These are phyloP conservation scores for Hansenula sp. DNA, from an alignment of 1,139 yeast genomes.

Conservation along the genomic window DNA sequence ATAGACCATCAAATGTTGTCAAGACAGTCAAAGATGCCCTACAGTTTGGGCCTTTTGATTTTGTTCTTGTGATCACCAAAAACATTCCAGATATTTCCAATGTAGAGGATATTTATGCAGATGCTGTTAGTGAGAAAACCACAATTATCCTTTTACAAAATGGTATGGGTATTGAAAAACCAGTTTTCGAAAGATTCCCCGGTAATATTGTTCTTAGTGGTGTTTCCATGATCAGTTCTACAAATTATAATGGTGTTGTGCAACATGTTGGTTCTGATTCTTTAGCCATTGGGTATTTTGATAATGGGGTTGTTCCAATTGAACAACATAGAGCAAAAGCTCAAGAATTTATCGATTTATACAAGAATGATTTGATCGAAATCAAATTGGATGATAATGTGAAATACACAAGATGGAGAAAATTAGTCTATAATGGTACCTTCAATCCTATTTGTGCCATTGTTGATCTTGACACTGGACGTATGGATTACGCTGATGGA, in stretches of 20 bases:
- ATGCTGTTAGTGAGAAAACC: constrained; percentile 49
- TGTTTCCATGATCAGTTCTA: constrained; percentile 65
- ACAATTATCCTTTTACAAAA: constrained; percentile 66
- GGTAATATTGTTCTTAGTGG: constrained; percentile 59
- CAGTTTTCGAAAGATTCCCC: constrained; percentile 57
- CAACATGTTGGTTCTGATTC: constrained; percentile 49
- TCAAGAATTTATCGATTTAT: constrained; percentile 44
- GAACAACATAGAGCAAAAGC: constrained; percentile 32
- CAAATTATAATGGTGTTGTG: constrained; percentile 50
- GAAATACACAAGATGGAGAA: constrained; percentile 63
- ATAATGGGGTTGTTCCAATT: constrained; percentile 23
- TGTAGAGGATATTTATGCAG: constrained; percentile 55
- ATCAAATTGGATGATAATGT: constrained; percentile 45
- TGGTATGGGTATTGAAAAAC: constrained; percentile 69
- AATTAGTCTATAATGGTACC: constrained; percentile 65
- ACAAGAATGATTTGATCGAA: constrained; percentile 41
- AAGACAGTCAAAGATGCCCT: constrained; percentile 41
- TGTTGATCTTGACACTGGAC: constrained; percentile 53
- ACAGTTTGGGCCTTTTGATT: constrained; percentile 55
- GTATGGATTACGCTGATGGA: constrained; percentile 54
- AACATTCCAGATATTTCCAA: constrained; percentile 65
- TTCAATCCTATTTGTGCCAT: constrained; percentile 61
- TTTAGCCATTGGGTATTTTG: constrained; percentile 53
- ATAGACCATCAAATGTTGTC: constrained; percentile 46
- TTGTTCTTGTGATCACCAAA: constrained; percentile 64